Conservation (phyloP, 2,329 filamentous ascomycete species). For the Apiospora arundinis region DNA sequence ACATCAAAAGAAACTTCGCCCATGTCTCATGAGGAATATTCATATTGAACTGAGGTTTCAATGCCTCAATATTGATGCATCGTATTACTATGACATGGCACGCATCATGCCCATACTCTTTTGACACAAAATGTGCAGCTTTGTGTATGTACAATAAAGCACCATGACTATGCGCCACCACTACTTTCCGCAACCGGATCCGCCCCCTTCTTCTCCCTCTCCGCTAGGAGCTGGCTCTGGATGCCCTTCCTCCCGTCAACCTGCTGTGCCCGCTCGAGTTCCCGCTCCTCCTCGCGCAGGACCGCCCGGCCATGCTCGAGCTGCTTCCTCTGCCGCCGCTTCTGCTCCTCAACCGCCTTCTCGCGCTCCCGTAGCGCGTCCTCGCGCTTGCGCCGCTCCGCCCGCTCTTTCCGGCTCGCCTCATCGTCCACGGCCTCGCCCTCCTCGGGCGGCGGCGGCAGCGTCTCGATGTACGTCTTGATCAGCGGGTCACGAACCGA, state of each 20-base stretch:
- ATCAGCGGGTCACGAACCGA: constrained; percentile 68
- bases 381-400: constrained; percentile 65
- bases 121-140: neutral
- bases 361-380: constrained; percentile 72
- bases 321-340: constrained; percentile 62
- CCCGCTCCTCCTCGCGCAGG: constrained; percentile 70
- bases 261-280: constrained; percentile 72
- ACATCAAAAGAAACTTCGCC: too few species aligned
- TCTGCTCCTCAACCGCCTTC: constrained; percentile 66
- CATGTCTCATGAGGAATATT: neutral
- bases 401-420: constrained; percentile 53
- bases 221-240: constrained; percentile 62
- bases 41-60: neutral
- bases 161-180: neutral
- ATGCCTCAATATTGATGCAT: neutral
- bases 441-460: constrained; percentile 61
- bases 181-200: constrained; percentile 23
- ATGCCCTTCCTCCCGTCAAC: constrained; percentile 68
- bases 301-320: constrained; percentile 66
- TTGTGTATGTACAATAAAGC: too few species aligned
- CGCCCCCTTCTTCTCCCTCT: constrained; percentile 30
- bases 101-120: neutral
- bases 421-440: constrained; percentile 57
- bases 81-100: neutral
- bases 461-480: constrained; percentile 68